phyloP scores from a whole-genome alignment of 2,329 filamentous ascomycete species.

The Ophiosphaerella herpotricha region DNA sequence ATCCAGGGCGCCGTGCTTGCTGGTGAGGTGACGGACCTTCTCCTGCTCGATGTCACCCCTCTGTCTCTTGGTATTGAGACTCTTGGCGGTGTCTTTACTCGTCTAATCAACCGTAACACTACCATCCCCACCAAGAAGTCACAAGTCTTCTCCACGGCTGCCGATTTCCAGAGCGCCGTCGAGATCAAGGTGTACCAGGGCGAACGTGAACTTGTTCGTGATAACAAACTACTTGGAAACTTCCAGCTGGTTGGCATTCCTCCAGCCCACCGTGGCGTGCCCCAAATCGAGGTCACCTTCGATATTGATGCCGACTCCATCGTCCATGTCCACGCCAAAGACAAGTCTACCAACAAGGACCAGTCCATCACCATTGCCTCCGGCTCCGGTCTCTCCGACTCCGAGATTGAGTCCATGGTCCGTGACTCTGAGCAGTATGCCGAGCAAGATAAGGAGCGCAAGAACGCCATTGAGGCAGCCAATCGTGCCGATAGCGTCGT shows the following conservation, averaged over 20 bases:
- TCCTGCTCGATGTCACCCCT: constrained; percentile 93
- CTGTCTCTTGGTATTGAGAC: constrained; percentile 98
- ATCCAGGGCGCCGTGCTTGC: constrained; percentile 96
- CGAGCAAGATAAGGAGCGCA: constrained; percentile 94
- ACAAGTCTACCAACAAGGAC: constrained; percentile 99
- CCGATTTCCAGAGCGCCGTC: constrained; percentile 97
- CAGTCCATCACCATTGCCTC: constrained; percentile 99
- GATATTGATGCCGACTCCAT: constrained; percentile 98
- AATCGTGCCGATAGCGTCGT: constrained; percentile 96
- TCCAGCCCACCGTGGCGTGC: constrained; percentile 92
- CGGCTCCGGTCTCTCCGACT: constrained; percentile 92
- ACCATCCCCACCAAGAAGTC: constrained; percentile 99
- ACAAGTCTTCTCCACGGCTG: constrained; percentile 95
- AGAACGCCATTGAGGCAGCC: constrained; percentile 90
- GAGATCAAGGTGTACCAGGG: constrained; percentile 99
- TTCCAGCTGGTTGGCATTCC: constrained; percentile 99
- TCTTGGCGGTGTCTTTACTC: constrained; percentile 95
- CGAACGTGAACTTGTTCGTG: constrained; percentile 97
- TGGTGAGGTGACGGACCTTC: constrained; percentile 93
- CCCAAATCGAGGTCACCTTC: constrained; percentile 97
- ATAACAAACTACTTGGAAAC: constrained; percentile 99
- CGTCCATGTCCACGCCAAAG: constrained; percentile 96
- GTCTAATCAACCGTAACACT: constrained; percentile 98
- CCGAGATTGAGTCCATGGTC: constrained; percentile 97
- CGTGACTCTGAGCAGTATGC: constrained; percentile 97